Evolutionary conservation across 2,329 filamentous ascomycete genomes (phyloP).

Genomic region (Colletotrichum tofieldiae): DNA sequence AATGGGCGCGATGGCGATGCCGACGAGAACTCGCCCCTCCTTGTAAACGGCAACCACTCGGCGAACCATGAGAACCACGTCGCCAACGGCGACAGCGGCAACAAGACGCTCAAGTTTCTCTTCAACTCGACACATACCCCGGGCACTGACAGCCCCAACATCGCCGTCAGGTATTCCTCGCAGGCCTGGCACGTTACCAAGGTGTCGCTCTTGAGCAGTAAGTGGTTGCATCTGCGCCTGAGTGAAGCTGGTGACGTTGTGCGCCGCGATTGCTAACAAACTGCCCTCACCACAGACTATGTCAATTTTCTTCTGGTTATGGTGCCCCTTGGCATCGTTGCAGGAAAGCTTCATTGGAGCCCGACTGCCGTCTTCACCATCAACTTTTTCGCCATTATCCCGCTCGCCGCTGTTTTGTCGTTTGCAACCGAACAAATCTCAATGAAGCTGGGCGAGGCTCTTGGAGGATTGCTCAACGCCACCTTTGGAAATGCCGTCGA

Average conservation of each 20-base stretch:
- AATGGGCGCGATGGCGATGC: slow-evolving; percentile 44
- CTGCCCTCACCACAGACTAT: slow-evolving; percentile 59
- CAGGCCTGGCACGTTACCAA: slow-evolving; percentile 71
- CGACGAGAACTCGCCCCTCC: slow-evolving; percentile 60
- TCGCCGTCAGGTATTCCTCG: slow-evolving; percentile 62
- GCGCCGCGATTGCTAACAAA: slow-evolving; percentile 13
- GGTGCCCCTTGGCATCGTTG: slow-evolving; percentile 81
- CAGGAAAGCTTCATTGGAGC: slow-evolving; percentile 74
- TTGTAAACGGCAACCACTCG: slow-evolving; percentile 53
- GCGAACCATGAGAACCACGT: slow-evolving; percentile 42
- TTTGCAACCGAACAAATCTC: slow-evolving; percentile 86
- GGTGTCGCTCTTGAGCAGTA: slow-evolving; percentile 73
- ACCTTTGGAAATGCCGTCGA: slow-evolving; percentile 88
- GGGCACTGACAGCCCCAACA: slow-evolving; percentile 65
- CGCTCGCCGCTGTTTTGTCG: slow-evolving; percentile 80
- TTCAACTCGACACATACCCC: slow-evolving; percentile 67
- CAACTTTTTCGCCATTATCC: slow-evolving; percentile 87
- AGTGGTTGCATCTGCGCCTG: slow-evolving; percentile 48
- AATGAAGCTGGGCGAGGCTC: slow-evolving; percentile 78
- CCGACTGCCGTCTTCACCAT: slow-evolving; percentile 80
- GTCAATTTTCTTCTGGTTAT: slow-evolving; percentile 81
- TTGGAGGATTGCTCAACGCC: slow-evolving; percentile 82
- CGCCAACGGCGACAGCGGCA: slow-evolving; percentile 44
- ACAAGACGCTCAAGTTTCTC: slow-evolving; percentile 60
- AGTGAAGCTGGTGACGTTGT: not conserved